These are phyloP conservation scores for Aureobasidium lini DNA, from an alignment of 2,329 filamentous ascomycete species.

Conservation along the genomic window DNA sequence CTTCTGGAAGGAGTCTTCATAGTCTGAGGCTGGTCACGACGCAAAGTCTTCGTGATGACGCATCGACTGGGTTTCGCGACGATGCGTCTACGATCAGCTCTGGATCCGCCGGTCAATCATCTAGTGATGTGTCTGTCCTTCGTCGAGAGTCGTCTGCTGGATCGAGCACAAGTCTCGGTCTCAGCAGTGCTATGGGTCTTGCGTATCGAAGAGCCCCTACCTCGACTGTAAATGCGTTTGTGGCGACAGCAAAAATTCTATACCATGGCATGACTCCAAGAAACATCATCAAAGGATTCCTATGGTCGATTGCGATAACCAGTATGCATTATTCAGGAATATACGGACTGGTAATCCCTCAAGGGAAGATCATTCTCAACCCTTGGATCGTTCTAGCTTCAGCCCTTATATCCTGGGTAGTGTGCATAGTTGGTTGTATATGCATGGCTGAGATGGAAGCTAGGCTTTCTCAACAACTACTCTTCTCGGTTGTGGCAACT, in stretches of 20 bases:
- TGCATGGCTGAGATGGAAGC: conserved; percentile 29
- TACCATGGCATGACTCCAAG: conserved; percentile 21
- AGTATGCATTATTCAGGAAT: conserved; percentile 30
- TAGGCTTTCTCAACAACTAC: conserved; percentile 26
- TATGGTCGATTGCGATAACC: conserved; percentile 29
- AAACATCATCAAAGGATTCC: conserved; percentile 25
- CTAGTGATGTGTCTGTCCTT: conserved; percentile 9
- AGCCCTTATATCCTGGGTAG: conserved; percentile 27
- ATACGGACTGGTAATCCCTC: conserved; percentile 24
- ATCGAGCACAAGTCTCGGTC: conserved; percentile 9
- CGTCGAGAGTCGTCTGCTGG: conserved; percentile 11
- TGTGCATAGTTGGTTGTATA: conserved; percentile 27
- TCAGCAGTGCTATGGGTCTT: conserved; percentile 12
- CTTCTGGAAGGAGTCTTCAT: background rate
- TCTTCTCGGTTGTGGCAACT: conserved; percentile 27
- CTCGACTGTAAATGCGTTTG: conserved; percentile 19
- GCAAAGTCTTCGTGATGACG: conserved; percentile 3
- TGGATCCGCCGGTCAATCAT: background rate
- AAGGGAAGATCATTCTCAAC: conserved; percentile 24
- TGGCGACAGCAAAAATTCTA: conserved; percentile 19
- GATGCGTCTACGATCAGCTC: conserved; percentile 3
- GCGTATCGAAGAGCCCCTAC: conserved; percentile 8
- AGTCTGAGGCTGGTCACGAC: conserved; percentile 1
- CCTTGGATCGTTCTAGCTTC: conserved; percentile 24
- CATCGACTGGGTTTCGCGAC: background rate